phyloP scores from a whole-genome alignment of 1,284 basidiomycete species.

The Pyrrhoderma lamaoense region DNA sequence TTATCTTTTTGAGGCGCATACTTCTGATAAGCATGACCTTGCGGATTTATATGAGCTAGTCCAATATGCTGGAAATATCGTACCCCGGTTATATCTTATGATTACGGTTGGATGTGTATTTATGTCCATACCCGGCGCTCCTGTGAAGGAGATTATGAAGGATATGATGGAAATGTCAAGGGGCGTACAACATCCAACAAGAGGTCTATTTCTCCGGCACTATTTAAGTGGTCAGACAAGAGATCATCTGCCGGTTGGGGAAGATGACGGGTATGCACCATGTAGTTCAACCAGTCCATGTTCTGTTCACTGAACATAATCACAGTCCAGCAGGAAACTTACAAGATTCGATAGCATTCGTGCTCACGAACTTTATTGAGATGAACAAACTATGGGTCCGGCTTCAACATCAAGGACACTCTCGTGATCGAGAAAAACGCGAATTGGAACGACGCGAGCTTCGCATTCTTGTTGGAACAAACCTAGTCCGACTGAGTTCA shows the following conservation, averaged over 20 bases:
- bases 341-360: constrained; percentile 89
- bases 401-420: constrained; percentile 92
- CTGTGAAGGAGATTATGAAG: constrained; percentile 97
- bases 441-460: constrained; percentile 91
- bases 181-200: constrained; percentile 88
- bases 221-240: constrained; percentile 93
- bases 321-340: constrained; percentile 77
- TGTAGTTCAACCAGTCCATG: not conserved
- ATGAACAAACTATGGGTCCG: constrained; percentile 99
- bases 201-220: constrained; percentile 88
- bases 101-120: constrained; percentile 97
- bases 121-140: constrained; percentile 93
- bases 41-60: constrained; percentile 97
- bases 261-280: constrained; percentile 70
- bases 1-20: constrained; percentile 91
- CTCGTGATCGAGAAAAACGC: constrained; percentile 89
- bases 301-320: constrained; percentile 15
- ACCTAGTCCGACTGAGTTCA: constrained; percentile 88
- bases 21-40: constrained; percentile 81
- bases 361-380: constrained; percentile 95
- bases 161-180: constrained; percentile 99
- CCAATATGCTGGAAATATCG: constrained; percentile 93
- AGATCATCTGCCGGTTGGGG: constrained; percentile 85
- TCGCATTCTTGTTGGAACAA: constrained; percentile 91
- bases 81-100: constrained; percentile 93